Base-by-base conservation (phyloP, 768 basidiomycete species). In the Calocybe cyanea region DNA sequence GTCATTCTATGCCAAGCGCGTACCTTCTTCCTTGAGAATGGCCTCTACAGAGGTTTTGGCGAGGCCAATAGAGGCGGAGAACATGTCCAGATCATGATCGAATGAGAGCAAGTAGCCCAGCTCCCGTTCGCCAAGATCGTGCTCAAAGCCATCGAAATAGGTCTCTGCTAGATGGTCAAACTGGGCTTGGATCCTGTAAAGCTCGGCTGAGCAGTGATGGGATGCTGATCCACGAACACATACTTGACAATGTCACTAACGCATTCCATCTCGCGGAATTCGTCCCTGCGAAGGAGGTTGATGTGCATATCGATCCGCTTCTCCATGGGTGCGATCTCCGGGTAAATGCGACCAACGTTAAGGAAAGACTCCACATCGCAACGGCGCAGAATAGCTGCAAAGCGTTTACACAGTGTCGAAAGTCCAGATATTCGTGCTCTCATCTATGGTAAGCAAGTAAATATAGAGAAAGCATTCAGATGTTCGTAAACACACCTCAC, bases 201-300 rank as follows among this genome's bases (percentile, higher is more conserved):
- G n/a, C 2, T 30, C 51, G 20, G 49, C 20, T 41, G 25, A n/a
- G 35, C 8, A 34, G n/a, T 30, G 44, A 30, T 32, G 14, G 43
- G 39, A 11, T 35, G 25, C 18, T 15, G 20, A 35, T 15, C 3
- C 28, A 1, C 11, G 24, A 38, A 41, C 15, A 69, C 85, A 46
- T 57, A 94, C 94, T 87, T 93, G 53, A 77, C 72, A 34, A 98
- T 73, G 59, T 98, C 96, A 55, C 76, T 84, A 15, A 90, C 91
- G 63, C 94, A 97, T 58, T 98, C 95, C 69, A 86, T 78, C 64
- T 93, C 94, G 18, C 85, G 78, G 70, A 99, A 94, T 63, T 93
- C 94, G 55, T 97, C 92, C 37, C 83, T 76, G 34, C 87, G 75
- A 2, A 97, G 69, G 19, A 87, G 72, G 38, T 89, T 87, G 51